Conservation (phyloP, 805 yeast genomes). For the Kregervanrija pseudodelftensis region DNA sequence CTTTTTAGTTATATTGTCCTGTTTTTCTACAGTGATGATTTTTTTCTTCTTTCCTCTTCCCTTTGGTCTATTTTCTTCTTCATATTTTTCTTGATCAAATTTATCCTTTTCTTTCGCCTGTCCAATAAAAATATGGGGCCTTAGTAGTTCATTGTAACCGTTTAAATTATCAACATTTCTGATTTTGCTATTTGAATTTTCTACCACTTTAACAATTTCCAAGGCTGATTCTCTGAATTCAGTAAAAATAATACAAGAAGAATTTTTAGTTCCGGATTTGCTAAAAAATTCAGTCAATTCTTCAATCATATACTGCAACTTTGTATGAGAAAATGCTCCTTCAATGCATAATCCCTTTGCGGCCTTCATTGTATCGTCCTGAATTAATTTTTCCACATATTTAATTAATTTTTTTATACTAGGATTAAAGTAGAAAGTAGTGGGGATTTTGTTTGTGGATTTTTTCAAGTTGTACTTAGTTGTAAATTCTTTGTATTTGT, state of each 20-base stretch:
- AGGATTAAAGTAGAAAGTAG: conserved; percentile 51
- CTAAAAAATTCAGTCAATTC: conserved; percentile 53
- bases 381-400: conserved; percentile 37
- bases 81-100: conserved; percentile 50
- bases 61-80: conserved; percentile 11
- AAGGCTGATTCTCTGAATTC: conserved; percentile 86
- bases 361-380: conserved; percentile 20
- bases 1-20: background rate
- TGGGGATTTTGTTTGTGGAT: conserved; percentile 55
- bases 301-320: conserved; percentile 50
- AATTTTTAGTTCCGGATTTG: conserved; percentile 36
- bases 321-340: conserved; percentile 59
- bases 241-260: conserved; percentile 81
- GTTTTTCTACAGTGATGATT: conserved; percentile 27
- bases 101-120: conserved; percentile 73
- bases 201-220: conserved; percentile 69
- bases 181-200: conserved; percentile 25
- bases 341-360: conserved; percentile 12
- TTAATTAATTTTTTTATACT: conserved; percentile 38
- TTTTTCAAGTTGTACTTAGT: conserved; percentile 51
- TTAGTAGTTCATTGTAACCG: conserved; percentile 28
- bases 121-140: conserved; percentile 88
- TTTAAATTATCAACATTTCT: conserved; percentile 12
- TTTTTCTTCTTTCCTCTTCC: conserved; percentile 18
- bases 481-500: conserved; percentile 50